Percentiles rank a stretch among this genome's conserved stretches.
Evolutionary conservation across 2,329 filamentous ascomycete genomes (phyloP).

Genomic region (Xylariaceae sp.): DNA sequence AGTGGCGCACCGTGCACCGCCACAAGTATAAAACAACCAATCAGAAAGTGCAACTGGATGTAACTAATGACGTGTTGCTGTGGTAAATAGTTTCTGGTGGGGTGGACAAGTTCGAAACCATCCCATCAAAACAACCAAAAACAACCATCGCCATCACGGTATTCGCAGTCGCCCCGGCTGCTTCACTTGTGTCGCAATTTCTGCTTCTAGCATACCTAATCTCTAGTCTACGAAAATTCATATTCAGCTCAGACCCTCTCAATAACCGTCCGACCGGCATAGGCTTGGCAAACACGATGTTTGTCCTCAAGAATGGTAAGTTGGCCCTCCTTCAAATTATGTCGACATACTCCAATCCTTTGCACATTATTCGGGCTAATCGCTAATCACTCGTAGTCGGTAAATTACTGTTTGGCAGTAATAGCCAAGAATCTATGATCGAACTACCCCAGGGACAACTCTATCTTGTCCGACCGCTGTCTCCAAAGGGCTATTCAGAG

Average conservation of each 20-base stretch:
- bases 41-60: background rate
- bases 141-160: background rate
- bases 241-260: background rate
- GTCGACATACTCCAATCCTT: background rate
- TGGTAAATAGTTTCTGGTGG: background rate
- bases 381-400: slow-evolving; percentile 57
- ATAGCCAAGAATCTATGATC: slow-evolving; percentile 86
- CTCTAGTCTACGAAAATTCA: background rate
- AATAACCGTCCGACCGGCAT: background rate
- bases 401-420: slow-evolving; percentile 86
- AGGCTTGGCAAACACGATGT: slow-evolving; percentile 33
- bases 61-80: background rate
- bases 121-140: background rate
- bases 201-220: background rate
- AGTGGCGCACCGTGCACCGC: background rate
- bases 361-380: background rate
- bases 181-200: background rate
- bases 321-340: slow-evolving; percentile 10
- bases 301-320: slow-evolving; percentile 42
- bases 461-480: slow-evolving; percentile 91
- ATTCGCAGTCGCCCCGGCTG: background rate
- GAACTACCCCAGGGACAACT: slow-evolving; percentile 94
- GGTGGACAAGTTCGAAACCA: background rate
- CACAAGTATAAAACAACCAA: background rate
- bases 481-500: slow-evolving; percentile 95